Evolutionary conservation across 106 monocot genomes (phyloP).

Genomic region (Dioscorea zingiberensis): DNA sequence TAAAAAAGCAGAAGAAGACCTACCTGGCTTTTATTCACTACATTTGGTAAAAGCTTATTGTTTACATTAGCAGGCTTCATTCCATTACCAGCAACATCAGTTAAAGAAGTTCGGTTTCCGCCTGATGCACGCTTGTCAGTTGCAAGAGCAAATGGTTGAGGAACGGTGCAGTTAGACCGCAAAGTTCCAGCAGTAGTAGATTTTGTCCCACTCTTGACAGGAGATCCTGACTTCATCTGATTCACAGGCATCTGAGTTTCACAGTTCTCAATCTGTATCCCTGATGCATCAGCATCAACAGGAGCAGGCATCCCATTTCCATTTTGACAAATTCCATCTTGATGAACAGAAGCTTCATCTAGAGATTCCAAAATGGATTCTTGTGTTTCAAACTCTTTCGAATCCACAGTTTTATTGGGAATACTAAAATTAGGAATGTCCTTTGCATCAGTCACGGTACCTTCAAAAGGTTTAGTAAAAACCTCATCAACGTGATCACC

Average conservation of each 20-base stretch:
- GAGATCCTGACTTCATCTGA: slow-evolving; percentile 12
- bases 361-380: neutral
- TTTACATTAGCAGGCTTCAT: slow-evolving; percentile 10
- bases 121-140: slow-evolving; percentile 31
- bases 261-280: slow-evolving; percentile 7
- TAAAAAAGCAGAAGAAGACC: neutral
- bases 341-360: neutral
- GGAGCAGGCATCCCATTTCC: slow-evolving; percentile 7
- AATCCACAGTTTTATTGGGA: neutral
- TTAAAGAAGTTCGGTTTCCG: slow-evolving; percentile 5
- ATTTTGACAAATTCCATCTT: slow-evolving; percentile 14
- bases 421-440: neutral
- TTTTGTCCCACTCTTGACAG: slow-evolving; percentile 3
- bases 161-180: slow-evolving; percentile 15
- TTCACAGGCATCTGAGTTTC: slow-evolving; percentile 9
- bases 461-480: neutral
- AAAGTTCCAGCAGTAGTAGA: slow-evolving; percentile 1
- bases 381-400: slow-evolving; percentile 1
- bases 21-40: slow-evolving; percentile 20
- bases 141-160: slow-evolving; percentile 30
- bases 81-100: slow-evolving; percentile 19
- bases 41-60: slow-evolving; percentile 4
- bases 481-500: slow-evolving; percentile 5
- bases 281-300: slow-evolving; percentile 15
- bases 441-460: neutral